Percentiles rank a stretch among this genome's conserved stretches.
Conservation (phyloP, 2,329 filamentous ascomycete species). For the Dactylonectria estremocensis region DNA sequence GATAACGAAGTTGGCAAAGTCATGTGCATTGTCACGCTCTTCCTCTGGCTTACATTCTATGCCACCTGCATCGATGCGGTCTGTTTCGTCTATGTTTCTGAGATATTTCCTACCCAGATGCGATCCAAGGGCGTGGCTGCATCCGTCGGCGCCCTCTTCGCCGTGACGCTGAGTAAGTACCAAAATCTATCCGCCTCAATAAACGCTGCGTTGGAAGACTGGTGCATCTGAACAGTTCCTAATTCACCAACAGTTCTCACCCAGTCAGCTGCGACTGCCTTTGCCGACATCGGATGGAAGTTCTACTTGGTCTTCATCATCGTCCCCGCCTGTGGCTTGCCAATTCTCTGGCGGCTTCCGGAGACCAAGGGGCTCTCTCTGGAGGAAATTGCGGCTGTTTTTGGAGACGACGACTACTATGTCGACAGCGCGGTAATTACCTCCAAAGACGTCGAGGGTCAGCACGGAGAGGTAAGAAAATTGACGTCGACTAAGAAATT, state of each 20-base stretch:
- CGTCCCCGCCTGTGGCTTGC: background rate
- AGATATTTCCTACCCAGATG: slow-evolving; percentile 3
- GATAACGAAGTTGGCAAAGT: background rate
- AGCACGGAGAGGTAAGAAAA: background rate
- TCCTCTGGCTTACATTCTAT: background rate
- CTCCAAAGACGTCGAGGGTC: background rate
- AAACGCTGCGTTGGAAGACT: too few species aligned
- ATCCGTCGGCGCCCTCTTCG: background rate
- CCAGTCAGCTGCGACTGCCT: background rate
- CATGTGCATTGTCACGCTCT: background rate
- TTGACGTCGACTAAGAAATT: too few species aligned
- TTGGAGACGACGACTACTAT: background rate
- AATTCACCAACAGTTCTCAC: background rate
- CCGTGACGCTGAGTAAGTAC: background rate
- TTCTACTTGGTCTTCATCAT: background rate
- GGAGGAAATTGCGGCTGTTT: background rate
- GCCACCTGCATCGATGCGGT: background rate
- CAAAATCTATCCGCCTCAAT: background rate
- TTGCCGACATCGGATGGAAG: background rate
- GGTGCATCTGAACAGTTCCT: too few species aligned
- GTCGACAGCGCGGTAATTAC: background rate
- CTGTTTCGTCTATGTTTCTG: background rate
- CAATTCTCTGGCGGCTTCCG: background rate
- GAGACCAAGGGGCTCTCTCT: background rate
- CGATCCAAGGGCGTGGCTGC: background rate